Evolutionary conservation across 139 green algal genomes (phyloP).

Genomic region (Edaphochlamys debaryana): DNA sequence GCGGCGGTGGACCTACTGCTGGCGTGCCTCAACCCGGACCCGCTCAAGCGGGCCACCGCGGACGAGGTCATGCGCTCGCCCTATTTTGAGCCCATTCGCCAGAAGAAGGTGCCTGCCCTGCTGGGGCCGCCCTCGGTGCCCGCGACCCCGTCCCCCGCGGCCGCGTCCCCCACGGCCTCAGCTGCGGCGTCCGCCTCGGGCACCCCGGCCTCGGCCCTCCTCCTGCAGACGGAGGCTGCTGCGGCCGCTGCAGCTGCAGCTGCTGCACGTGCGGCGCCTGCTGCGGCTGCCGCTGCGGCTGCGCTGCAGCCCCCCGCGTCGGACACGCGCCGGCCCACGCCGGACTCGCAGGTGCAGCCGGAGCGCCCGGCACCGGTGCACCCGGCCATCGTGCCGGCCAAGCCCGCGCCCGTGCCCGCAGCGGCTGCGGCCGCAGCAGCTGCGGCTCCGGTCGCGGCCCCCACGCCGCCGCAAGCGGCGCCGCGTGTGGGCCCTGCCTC

Average conservation of each 20-base stretch:
- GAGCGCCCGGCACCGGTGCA: neutral
- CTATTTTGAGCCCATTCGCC: conserved; percentile 25
- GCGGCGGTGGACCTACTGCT: conserved; percentile 20
- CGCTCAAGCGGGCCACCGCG: conserved; percentile 34
- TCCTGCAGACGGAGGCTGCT: no score
- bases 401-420: neutral
- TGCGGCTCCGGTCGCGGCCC: no score
- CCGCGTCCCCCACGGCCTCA: neutral
- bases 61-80: conserved; percentile 28
- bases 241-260: neutral
- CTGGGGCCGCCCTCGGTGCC: neutral
- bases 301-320: no score
- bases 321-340: no score
- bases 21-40: conserved; percentile 32
- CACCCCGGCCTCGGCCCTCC: neutral
- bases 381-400: neutral
- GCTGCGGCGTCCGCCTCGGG: neutral
- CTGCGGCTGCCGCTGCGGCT: no score
- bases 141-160: neutral
- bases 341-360: no score
- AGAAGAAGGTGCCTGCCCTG: conserved; percentile 14
- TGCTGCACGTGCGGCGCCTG: no score
- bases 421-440: neutral
- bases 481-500: no score
- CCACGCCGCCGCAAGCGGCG: no score